Evolutionary conservation across 2,329 filamentous ascomycete species (phyloP).

Genomic region (Mollisia scopiformis): DNA sequence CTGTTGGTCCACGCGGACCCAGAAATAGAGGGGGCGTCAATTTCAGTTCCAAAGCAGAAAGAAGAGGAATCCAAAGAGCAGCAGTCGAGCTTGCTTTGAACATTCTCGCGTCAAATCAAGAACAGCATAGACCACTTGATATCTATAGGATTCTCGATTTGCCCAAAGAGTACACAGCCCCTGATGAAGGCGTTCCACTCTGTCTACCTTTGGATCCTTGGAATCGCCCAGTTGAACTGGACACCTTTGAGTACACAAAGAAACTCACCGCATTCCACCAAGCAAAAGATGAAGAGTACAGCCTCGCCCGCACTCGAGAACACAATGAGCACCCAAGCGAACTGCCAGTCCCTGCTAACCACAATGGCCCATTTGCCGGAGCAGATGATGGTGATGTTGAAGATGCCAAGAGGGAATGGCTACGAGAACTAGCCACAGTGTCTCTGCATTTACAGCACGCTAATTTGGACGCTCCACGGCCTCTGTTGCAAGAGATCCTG

Average conservation of each 20-base stretch:
- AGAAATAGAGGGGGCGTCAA: constrained; percentile 17
- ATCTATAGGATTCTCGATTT: constrained; percentile 29
- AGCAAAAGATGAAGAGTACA: constrained; percentile 28
- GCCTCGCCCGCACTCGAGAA: constrained; percentile 8
- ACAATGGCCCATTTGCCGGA: constrained; percentile 27
- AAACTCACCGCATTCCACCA: constrained; percentile 22
- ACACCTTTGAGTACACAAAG: constrained; percentile 31
- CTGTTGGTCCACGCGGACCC: too few relatives aligned
- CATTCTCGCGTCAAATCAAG: constrained; percentile 31
- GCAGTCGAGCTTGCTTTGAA: constrained; percentile 33
- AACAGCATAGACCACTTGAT: constrained; percentile 33
- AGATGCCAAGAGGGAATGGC: constrained; percentile 9
- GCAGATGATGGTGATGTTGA: constrained; percentile 12
- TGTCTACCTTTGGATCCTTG: constrained; percentile 27
- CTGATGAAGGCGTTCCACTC: constrained; percentile 26
- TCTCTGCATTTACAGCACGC: constrained; percentile 1
- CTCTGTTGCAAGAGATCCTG: constrained; percentile 18
- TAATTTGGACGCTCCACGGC: constrained; percentile 15
- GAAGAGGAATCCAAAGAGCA: constrained; percentile 32
- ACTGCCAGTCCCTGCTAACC: constrained; percentile 25
- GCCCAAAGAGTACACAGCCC: constrained; percentile 6
- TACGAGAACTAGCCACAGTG: constrained; percentile 3
- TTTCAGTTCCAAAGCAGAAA: constrained; percentile 31
- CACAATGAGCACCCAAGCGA: constrained; percentile 1
- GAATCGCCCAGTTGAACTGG: constrained; percentile 30